These are phyloP conservation scores for Eimeria tenella DNA, from an alignment of 169 alveolate genomes.

Conservation along the genomic window DNA sequence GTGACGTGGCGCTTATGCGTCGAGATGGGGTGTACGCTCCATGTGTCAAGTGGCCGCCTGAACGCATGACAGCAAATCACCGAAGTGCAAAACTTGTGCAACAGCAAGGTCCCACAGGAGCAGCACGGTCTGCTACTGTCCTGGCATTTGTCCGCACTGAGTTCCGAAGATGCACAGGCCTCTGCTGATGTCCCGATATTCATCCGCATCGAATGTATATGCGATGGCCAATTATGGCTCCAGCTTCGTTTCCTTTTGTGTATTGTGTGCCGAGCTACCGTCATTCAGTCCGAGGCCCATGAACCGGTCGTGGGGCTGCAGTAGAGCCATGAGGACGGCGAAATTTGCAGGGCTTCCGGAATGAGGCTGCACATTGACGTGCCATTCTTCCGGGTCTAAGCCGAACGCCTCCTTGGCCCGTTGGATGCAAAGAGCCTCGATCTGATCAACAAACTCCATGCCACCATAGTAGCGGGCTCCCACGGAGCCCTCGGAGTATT, in stretches of 20 bases:
- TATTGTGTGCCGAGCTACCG: conserved; percentile 89
- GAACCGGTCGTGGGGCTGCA: conserved; percentile 97
- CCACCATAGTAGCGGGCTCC: conserved; percentile 97
- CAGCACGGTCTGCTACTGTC: too few relatives aligned
- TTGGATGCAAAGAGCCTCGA: conserved; percentile 92
- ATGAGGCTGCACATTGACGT: conserved; percentile 97
- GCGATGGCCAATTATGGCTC: too few relatives aligned
- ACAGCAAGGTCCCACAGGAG: too few relatives aligned
- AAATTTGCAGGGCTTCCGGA: conserved; percentile 98
- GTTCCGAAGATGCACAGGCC: too few relatives aligned
- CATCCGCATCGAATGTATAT: too few relatives aligned
- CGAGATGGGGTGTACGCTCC: conserved; percentile 93
- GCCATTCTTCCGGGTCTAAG: conserved; percentile 96
- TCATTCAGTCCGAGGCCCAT: conserved; percentile 97
- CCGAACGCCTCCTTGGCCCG: conserved; percentile 97
- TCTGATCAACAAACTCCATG: conserved; percentile 91
- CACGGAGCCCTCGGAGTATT: conserved; percentile 98
- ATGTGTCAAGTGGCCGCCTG: conserved; percentile 89
- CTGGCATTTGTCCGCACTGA: too few relatives aligned
- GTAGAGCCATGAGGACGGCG: conserved; percentile 95
- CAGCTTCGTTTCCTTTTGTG: too few relatives aligned
- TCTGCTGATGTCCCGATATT: too few relatives aligned
- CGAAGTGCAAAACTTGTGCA: too few relatives aligned
- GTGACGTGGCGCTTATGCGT: conserved; percentile 96
- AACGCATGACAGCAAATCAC: not conserved